Evolutionary conservation across 140 eudicot species (phyloP).

Genomic region (Oenanthe javanica): DNA sequence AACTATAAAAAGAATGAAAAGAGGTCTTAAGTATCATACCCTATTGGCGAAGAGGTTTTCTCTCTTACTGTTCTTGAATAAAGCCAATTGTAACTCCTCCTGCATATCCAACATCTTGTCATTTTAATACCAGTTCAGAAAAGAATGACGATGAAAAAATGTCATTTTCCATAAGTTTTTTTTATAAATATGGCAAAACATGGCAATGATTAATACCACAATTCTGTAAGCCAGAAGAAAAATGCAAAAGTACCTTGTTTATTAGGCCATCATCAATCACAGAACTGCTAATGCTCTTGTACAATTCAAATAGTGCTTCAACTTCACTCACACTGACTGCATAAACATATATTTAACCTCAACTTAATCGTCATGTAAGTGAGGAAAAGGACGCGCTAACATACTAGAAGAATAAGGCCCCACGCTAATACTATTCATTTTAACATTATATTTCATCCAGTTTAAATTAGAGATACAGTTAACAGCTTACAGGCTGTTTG

Average conservation of each 20-base stretch:
- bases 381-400: not conserved
- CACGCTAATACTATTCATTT: not conserved
- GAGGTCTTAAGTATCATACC: constrained; percentile 34
- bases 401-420: not conserved
- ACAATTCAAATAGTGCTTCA: constrained; percentile 93
- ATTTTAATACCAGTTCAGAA: not conserved
- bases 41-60: constrained; percentile 94
- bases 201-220: not conserved
- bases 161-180: not conserved
- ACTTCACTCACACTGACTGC: constrained; percentile 98
- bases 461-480: not conserved
- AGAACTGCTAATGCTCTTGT: constrained; percentile 92
- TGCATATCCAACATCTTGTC: constrained; percentile 27
- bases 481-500: constrained; percentile 86
- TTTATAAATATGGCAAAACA: not conserved
- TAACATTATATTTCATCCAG: not conserved
- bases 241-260: constrained; percentile 63
- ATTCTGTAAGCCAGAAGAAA: too few relatives aligned
- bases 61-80: constrained; percentile 86
- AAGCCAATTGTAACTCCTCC: constrained; percentile 96
- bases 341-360: constrained; percentile 11
- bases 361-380: not conserved
- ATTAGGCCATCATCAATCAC: constrained; percentile 89
- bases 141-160: not conserved
- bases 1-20: not conserved